Conservation (phyloP, 1,284 basidiomycete genomes). For the Trametes hirsuta region DNA sequence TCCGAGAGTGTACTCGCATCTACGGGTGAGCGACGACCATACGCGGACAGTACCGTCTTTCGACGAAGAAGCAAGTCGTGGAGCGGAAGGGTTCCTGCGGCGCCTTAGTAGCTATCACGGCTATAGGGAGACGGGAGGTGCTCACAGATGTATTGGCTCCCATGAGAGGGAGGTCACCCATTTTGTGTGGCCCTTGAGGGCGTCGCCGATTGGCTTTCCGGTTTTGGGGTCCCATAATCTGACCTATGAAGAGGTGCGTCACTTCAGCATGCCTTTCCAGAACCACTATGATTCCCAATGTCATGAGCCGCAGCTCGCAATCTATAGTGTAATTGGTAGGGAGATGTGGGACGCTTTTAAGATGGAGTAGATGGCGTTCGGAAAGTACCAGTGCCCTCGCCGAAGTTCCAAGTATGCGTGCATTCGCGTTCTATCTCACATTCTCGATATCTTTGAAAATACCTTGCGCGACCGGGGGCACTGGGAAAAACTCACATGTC, state of each 20-base stretch:
- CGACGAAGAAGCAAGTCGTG: slow-evolving; percentile 92
- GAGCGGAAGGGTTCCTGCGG: slow-evolving; percentile 66
- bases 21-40: slow-evolving; percentile 81
- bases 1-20: slow-evolving; percentile 85
- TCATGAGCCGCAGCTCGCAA: no score
- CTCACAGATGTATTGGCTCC: slow-evolving; percentile 92
- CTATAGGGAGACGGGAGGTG: not conserved
- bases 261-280: not conserved
- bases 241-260: slow-evolving; percentile 44
- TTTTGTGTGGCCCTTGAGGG: slow-evolving; percentile 91
- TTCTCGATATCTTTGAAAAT: no score
- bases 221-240: slow-evolving; percentile 91
- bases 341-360: no score
- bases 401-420: no score
- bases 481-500: slow-evolving; percentile 60
- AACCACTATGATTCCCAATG: not conserved
- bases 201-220: slow-evolving; percentile 83
- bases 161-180: slow-evolving; percentile 98
- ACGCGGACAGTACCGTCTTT: slow-evolving; percentile 96
- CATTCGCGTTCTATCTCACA: no score
- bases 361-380: no score
- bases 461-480: no score
- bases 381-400: no score
- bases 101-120: slow-evolving; percentile 1
- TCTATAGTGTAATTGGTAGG: no score